Evolutionary conservation across 129 eudicot species (phyloP).

Genomic region (Chrysanthemum seticuspe): DNA sequence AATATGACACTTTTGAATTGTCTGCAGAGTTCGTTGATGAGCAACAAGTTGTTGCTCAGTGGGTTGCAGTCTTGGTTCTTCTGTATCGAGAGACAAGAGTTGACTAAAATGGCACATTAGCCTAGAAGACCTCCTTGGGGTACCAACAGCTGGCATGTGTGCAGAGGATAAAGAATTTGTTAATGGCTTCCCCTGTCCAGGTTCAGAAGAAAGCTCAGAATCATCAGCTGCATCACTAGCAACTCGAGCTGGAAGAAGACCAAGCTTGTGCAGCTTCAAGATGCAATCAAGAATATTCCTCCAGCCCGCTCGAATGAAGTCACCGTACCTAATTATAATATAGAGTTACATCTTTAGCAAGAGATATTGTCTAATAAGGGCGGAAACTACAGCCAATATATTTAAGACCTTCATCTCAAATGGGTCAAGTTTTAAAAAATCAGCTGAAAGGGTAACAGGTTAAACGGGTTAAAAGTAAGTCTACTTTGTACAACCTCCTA

Average conservation of each 20-base stretch:
- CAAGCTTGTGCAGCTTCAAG: slow-evolving; percentile 77
- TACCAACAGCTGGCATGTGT: slow-evolving; percentile 68
- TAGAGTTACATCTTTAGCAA: slow-evolving; percentile 16
- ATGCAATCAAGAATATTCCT: slow-evolving; percentile 79
- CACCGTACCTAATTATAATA: slow-evolving; percentile 67
- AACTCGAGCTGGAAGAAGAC: slow-evolving; percentile 87
- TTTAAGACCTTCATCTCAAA: background rate
- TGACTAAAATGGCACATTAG: slow-evolving; percentile 94
- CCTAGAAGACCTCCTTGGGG: slow-evolving; percentile 84
- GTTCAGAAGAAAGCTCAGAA: slow-evolving; percentile 62
- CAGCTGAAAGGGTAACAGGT: background rate
- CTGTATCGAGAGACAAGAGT: slow-evolving; percentile 78
- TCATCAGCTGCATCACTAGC: slow-evolving; percentile 96
- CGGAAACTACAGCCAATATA: background rate
- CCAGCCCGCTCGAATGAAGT: slow-evolving; percentile 87
- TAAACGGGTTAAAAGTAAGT: background rate
- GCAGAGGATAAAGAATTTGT: slow-evolving; percentile 57
- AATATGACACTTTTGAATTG: slow-evolving; percentile 80
- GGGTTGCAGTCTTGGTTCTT: slow-evolving; percentile 85
- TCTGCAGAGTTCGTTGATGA: slow-evolving; percentile 83
- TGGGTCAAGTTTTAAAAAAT: background rate
- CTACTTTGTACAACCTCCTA: slow-evolving; percentile 8
- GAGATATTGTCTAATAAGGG: background rate
- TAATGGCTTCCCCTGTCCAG: slow-evolving; percentile 64
- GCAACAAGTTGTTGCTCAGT: slow-evolving; percentile 91